Evolutionary conservation across 345 rosid species (phyloP).

Genomic region (Gossypium herbaceum): DNA sequence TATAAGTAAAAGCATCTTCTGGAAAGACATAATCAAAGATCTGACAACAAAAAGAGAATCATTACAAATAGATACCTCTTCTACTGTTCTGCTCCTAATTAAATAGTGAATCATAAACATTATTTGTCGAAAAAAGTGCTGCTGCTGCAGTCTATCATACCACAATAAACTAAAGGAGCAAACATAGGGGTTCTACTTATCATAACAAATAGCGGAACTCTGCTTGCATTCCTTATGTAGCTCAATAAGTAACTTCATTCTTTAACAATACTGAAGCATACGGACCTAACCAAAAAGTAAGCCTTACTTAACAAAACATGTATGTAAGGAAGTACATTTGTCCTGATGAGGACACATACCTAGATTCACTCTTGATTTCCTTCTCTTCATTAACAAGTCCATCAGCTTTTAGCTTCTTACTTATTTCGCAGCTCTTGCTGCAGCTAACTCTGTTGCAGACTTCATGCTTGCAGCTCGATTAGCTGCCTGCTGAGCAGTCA

Average conservation of each 20-base stretch:
- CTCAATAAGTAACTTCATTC: neutral
- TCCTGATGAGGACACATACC: constrained; percentile 34
- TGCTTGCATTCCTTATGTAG: neutral
- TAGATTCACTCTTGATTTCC: constrained; percentile 52
- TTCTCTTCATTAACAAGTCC: constrained; percentile 61
- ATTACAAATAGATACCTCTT: neutral
- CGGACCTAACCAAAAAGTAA: neutral
- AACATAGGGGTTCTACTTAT: neutral
- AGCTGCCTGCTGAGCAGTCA: constrained; percentile 98
- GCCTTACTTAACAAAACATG: neutral
- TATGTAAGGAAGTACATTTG: neutral
- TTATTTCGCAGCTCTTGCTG: constrained; percentile 97
- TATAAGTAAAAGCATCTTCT: neutral
- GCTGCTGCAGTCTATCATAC: neutral
- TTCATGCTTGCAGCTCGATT: constrained; percentile 92
- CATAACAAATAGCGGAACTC: neutral
- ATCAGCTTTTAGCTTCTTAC: constrained; percentile 80
- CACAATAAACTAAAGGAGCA: neutral
- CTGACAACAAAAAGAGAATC: neutral
- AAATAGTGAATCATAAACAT: neutral
- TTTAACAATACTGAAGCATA: neutral
- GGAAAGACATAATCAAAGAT: neutral
- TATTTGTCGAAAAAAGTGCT: neutral
- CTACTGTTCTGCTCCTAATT: neutral
- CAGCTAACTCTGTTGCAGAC: constrained; percentile 96